These are phyloP conservation scores for Coccinonectria pachysandricola DNA, from an alignment of 2,329 filamentous ascomycete species.

Conservation along the genomic window DNA sequence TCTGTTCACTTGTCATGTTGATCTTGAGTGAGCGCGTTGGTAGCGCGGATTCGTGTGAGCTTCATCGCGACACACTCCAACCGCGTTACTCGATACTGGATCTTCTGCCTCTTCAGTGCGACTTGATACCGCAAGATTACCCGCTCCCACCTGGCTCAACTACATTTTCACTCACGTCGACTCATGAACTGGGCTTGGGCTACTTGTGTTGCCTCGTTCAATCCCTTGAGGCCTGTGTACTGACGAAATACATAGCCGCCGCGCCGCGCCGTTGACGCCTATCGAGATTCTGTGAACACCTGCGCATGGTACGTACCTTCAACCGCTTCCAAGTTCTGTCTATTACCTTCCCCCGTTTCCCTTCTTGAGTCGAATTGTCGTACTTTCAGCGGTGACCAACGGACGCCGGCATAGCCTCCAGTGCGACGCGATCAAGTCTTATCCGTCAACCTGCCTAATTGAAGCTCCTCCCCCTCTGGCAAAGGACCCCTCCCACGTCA, in stretches of 20 bases:
- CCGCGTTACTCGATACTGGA: no score
- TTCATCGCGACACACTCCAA: no score
- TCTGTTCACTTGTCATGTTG: no score
- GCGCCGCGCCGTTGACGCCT: constrained; percentile 5
- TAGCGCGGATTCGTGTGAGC: no score
- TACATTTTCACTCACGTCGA: constrained; percentile 18
- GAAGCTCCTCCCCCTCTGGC: no score
- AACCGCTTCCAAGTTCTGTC: constrained; percentile 6
- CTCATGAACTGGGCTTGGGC: constrained; percentile 13
- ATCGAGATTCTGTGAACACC: constrained; percentile 3
- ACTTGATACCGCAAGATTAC: constrained; percentile 3
- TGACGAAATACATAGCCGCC: constrained; percentile 16
- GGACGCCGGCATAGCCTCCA: constrained; percentile 3
- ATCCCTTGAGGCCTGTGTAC: constrained; percentile 9
- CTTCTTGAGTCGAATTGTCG: constrained; percentile 1
- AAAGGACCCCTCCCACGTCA: constrained; percentile 8
- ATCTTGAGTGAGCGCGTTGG: no score
- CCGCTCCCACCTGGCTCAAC: constrained; percentile 3
- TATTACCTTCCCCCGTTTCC: constrained; percentile 4
- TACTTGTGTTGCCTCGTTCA: no score
- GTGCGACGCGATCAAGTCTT: constrained; percentile 3
- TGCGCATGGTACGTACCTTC: constrained; percentile 13
- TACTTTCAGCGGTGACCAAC: no score
- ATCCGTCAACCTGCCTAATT: constrained; percentile 15
- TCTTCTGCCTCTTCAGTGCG: constrained; percentile 7